A percentile compares a stretch with the other conserved stretches of the same genome.
Evolutionary conservation across 768 basidiomycete species (phyloP).

Genomic region (Boletus rex-veris): DNA sequence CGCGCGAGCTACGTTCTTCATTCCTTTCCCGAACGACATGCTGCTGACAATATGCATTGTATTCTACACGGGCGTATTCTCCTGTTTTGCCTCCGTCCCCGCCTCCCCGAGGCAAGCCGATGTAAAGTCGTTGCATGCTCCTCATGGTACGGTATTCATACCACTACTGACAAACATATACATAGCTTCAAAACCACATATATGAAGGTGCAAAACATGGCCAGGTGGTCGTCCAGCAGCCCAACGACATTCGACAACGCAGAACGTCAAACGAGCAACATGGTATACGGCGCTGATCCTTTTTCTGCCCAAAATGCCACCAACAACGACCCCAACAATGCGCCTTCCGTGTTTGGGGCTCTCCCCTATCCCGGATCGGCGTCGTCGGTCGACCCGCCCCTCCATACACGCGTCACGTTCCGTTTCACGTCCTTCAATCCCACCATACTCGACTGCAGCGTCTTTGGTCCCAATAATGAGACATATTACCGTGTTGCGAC

Average conservation of each 20-base stretch:
- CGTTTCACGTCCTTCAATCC: conserved; percentile 50
- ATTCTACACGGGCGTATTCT: not conserved
- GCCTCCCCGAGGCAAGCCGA: not conserved
- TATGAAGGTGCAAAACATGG: conserved; percentile 5
- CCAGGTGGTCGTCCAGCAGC: not conserved
- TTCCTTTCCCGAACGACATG: not conserved
- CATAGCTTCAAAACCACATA: conserved; percentile 19
- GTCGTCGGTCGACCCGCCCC: conserved; percentile 22
- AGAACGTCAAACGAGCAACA: not conserved
- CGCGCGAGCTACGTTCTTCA: not conserved
- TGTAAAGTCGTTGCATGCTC: not conserved
- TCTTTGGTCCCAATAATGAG: conserved; percentile 49
- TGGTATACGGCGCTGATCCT: conserved; percentile 28
- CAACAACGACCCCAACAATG: not conserved
- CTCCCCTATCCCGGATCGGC: conserved; percentile 49
- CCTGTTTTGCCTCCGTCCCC: not conserved
- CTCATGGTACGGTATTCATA: not conserved
- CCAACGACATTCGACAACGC: not conserved
- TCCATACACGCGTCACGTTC: conserved; percentile 40
- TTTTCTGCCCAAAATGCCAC: conserved; percentile 28
- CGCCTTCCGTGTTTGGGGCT: conserved; percentile 60
- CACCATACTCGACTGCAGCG: conserved; percentile 51
- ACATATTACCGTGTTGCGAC: conserved; percentile 50
- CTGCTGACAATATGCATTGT: not conserved
- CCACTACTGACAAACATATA: not conserved